phyloP scores from a whole-genome alignment of 2,329 filamentous ascomycete species.

The Botrytis sinoallii region DNA sequence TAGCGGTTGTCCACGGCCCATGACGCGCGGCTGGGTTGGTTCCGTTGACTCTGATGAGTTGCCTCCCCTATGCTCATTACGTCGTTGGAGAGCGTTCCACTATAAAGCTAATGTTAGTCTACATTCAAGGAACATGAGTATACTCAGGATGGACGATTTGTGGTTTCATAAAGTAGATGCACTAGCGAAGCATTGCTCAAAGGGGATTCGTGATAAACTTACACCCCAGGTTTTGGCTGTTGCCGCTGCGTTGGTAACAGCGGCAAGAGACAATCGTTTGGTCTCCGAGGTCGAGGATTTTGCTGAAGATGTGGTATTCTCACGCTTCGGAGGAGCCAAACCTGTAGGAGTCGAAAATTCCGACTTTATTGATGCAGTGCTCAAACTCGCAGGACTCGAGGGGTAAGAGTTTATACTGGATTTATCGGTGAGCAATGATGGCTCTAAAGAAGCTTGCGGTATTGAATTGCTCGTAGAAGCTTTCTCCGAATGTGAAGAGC shows the following conservation, averaged over 20 bases:
- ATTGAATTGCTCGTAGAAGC: constrained; percentile 35
- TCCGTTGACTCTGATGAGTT: constrained; percentile 24
- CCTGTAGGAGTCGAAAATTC: constrained; percentile 41
- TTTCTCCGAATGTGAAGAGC: constrained; percentile 39
- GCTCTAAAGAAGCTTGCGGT: constrained; percentile 32
- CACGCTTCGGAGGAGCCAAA: constrained; percentile 39
- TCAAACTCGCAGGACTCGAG: constrained; percentile 38
- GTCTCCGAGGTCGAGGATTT: constrained; percentile 33
- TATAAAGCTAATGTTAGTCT: background rate
- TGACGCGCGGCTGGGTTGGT: constrained; percentile 58
- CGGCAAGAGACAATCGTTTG: constrained; percentile 52
- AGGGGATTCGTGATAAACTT: background rate
- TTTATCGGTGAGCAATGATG: constrained; percentile 20
- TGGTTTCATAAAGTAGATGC: background rate
- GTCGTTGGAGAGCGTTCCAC: constrained; percentile 53
- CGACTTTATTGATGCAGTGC: constrained; percentile 42
- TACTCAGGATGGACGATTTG: background rate
- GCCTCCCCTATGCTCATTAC: constrained; percentile 39
- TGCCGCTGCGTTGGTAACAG: constrained; percentile 54
- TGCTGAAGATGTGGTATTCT: constrained; percentile 39
- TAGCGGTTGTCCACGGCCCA: constrained; percentile 78
- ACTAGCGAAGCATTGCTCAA: background rate
- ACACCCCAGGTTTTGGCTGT: constrained; percentile 56
- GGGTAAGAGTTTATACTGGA: constrained; percentile 29
- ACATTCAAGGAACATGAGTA: background rate